Conservation (phyloP, 2,329 filamentous ascomycete species). For the Cytospora schulzeri region DNA sequence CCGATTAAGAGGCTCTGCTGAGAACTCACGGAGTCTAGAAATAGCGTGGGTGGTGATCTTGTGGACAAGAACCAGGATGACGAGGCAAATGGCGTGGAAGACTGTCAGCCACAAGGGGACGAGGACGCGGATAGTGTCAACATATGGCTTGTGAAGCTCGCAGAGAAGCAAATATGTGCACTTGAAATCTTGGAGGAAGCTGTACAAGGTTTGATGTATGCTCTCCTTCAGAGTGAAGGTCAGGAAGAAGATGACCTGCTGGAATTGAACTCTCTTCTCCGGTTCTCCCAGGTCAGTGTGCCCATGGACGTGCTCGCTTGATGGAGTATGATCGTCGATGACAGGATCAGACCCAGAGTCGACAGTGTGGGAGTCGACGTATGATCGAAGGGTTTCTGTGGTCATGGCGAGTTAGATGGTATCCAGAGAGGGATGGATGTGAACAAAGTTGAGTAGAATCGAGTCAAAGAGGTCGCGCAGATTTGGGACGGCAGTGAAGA, state of each 20-base stretch:
- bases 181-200: slow-evolving; percentile 10
- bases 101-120: slow-evolving; percentile 20
- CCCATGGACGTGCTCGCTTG: neutral
- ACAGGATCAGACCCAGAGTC: neutral
- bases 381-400: slow-evolving; percentile 4
- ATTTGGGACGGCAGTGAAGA: neutral
- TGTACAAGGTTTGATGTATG: slow-evolving; percentile 12
- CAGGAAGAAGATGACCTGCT: slow-evolving; percentile 32
- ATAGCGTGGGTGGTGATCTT: neutral
- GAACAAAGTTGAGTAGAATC: neutral
- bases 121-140: slow-evolving; percentile 17
- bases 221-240: slow-evolving; percentile 31
- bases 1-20: neutral
- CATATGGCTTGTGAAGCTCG: slow-evolving; percentile 20
- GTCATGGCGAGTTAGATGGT: slow-evolving; percentile 17
- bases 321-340: neutral
- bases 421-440: neutral
- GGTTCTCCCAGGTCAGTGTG: neutral
- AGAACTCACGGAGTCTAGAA: neutral
- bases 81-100: slow-evolving; percentile 15
- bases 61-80: slow-evolving; percentile 8
- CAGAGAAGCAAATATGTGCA: slow-evolving; percentile 24
- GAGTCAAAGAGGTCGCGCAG: neutral
- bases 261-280: neutral
- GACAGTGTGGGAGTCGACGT: neutral